Base-by-base conservation (phyloP, 169 alveolate species). In the Toxoplasma gondii region DNA sequence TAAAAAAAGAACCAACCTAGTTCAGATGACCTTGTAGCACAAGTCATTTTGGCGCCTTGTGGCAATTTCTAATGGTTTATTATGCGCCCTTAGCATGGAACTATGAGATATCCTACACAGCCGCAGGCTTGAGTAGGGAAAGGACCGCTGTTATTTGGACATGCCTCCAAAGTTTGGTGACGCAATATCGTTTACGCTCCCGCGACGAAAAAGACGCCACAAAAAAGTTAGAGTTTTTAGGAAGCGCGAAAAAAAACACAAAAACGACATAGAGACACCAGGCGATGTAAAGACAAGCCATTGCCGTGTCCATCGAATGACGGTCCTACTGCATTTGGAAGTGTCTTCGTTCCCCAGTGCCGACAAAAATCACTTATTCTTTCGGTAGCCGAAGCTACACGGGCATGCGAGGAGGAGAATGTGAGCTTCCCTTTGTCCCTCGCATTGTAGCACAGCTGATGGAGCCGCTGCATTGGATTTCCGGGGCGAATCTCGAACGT, bases 131-230 rank as follows among this genome's bases (percentile, higher is more conserved):
- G 12, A 49, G 58, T 49, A 49, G 74, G 29, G 74, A 53, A 64
- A 4, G 74, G 74, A 64, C 74, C 24, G 74, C 22, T 64, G 7
- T 64, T 27, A 64, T 16, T 64, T 7, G 74, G 74, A 22, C 24
- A 16, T n/a, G n/a, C n/a, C 74, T 19, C 29, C 74, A 16, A 31
- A 64, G 34, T 64, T 64, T 27, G 74, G 29, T 64, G 74, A 31
- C 74, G 74, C 74, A 64, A 64, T 31, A 27, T 27, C 34, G 74
- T 64, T 19, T 27, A 64, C 74, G 74, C 74, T 16, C 74, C 22
- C 74, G 74, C n/a, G 74, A 64, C 74, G 74, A 64, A 64, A 22
- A 64, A 64, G 74, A 64, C 74, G 22, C 74, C 74, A 64, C 74
- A n/a, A 64, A 64, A 64, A 64, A 64, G 74, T 64, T 31, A 64